Evolutionary conservation across 2,329 filamentous ascomycete species (phyloP).

Genomic region (Colletotrichum falcatum): DNA sequence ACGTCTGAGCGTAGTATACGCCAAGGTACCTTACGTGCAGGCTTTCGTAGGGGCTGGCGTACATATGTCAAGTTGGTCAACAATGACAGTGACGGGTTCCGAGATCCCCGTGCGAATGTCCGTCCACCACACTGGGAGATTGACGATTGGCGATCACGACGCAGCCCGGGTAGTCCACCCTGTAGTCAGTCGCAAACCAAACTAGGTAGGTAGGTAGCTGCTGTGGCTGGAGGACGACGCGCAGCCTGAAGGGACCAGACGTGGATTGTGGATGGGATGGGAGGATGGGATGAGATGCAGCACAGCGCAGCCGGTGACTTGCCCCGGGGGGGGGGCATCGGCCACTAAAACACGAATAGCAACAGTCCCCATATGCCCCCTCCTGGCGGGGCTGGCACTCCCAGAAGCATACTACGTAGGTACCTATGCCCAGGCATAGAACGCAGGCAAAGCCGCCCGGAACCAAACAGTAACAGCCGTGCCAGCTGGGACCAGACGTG

Average conservation of each 20-base stretch:
- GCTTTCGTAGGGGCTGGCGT: conserved; percentile 12
- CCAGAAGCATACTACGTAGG: conserved; percentile 6
- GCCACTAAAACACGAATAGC: conserved; percentile 39
- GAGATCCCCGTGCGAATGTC: conserved; percentile 21
- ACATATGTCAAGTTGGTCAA: conserved; percentile 29
- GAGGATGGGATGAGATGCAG: conserved; percentile 18
- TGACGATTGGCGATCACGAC: too few relatives aligned
- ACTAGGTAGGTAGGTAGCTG: too few relatives aligned
- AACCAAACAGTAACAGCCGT: not conserved
- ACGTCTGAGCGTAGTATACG: conserved; percentile 32
- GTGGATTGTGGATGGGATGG: not conserved
- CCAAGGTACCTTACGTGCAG: too few relatives aligned
- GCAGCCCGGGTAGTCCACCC: not conserved
- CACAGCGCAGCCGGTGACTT: not conserved
- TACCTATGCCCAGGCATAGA: conserved; percentile 15
- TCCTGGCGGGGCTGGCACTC: conserved; percentile 22
- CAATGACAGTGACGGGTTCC: conserved; percentile 19
- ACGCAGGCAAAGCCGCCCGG: conserved; percentile 21
- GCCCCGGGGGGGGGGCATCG: conserved; percentile 10
- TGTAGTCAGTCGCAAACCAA: conserved; percentile 17
- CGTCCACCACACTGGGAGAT: conserved; percentile 6
- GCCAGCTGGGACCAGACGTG: conserved; percentile 13
- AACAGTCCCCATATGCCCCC: conserved; percentile 37
- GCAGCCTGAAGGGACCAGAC: not conserved
- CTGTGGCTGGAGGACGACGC: conserved; percentile 32